Evolutionary conservation across 2,329 filamentous ascomycete genomes (phyloP), one percentile per base, ranked within the genome.

Genomic region (Beauveria varroae): DNA sequence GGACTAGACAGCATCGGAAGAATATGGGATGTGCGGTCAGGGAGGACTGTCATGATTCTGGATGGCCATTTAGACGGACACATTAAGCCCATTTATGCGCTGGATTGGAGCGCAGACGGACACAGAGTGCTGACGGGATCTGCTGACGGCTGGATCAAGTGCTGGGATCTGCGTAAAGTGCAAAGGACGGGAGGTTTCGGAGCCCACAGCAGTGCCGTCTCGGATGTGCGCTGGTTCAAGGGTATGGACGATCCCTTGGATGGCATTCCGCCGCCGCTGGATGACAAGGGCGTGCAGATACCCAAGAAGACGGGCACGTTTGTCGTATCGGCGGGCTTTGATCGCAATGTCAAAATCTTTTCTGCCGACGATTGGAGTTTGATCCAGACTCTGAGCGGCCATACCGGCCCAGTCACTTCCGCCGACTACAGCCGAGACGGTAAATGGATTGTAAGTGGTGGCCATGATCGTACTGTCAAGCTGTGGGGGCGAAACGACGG

Each of bases 281-380:
- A 88, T 62, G 85, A 87, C 18, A 86, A 88, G 66, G 88, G 86
- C n/a, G 81, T 76, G 26, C 81, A 78, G 63, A 71, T 84, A 52
- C 93, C 93, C 12, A 93, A 91, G 76, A 96, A 92, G 71, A 88
- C 91, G 0, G 90, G 93, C 52, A 96, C 93, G 0, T 97, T 97
- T 74, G 89, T 99, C 66, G 88, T 97, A 3, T 92, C 87, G 3
- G 86, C 88, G 67, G 95, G 95, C 0, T 98, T 98, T 70, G 95
- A 99, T 76, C 91, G 90, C 73, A 93, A 92, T 67, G 89, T 99
- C 75, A 96, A 97, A 72, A 83, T 99, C 67, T 98, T 96, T 75
- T 96, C 92, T 7, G 92, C 92, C 2, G 95, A 99, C 72, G 93
- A 99, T 75, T 99, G 95, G 93, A 88, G 90, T 1, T 76, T 96